Base-by-base conservation (phyloP, 306 rosid genomes). In the Prunus mongolica region DNA sequence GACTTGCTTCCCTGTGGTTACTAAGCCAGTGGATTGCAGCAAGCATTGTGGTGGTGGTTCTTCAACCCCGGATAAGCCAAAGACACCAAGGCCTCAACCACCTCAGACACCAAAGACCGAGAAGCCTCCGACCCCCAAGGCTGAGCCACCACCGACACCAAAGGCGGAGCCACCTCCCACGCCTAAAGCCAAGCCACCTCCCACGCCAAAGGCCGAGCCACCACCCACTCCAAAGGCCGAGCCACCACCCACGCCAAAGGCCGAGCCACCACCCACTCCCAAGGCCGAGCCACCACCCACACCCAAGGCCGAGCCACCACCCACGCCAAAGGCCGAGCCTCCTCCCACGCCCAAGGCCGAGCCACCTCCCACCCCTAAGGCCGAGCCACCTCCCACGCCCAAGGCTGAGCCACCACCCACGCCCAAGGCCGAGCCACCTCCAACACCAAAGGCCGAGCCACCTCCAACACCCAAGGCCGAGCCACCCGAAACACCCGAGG, bases 21-120 rank as follows among this genome's bases (percentile, higher is more conserved):
- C 85, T 11, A 84, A 70, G 54, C 83, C 74, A 1, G 82, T 91
- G 54, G 91, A 93, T 25, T 93, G 98, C 65, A 84, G 78, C 77
- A 87, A 83, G 47, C 24, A 56, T 0, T 89, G 95, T 58, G 87
- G 83, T 67, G 88, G 83, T 12, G 82, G 75, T 12, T 20, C 50
- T 50, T 28, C 73, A 6, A 7, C 72, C 12, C 72, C 73, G 0
- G 24, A 24, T 12, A 32, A 67, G 13, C 66, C 65, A 20, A 45
- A 66, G 54, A 12, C 65, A 63, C 45, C 45, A 0, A 28, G 16
- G 67, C 44, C 41, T 20, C 64, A 58, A 58, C 64, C 28, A 22
- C 64, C 64, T 62, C n/a, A 1, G 1, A 52, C 6, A 2, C 57
- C 57, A 6, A 52, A 52, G 57, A 16, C 15, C 9, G 57, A 52